phyloP scores from a whole-genome alignment of 2,329 filamentous ascomycete species.

The Cercospora citrullina region DNA sequence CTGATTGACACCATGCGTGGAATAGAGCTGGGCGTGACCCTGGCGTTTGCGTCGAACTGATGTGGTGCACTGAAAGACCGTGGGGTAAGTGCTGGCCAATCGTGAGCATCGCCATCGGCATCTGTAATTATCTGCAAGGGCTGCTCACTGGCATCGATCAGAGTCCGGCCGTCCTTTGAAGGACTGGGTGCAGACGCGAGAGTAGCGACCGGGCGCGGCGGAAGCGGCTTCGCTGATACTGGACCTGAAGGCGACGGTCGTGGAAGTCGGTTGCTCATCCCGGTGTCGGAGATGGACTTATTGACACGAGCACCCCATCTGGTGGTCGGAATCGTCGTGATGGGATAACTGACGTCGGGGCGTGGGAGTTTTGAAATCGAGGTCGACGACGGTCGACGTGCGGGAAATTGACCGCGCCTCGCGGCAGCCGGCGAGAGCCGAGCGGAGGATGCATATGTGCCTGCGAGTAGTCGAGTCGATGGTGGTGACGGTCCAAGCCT shows the following conservation, averaged over 20 bases:
- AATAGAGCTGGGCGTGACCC: constrained; percentile 11
- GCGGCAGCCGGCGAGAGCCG: constrained; percentile 22
- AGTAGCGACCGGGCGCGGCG: constrained; percentile 41
- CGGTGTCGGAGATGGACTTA: constrained; percentile 1
- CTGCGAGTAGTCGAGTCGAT: constrained; percentile 19
- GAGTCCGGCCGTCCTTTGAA: constrained; percentile 40
- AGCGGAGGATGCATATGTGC: constrained; percentile 33
- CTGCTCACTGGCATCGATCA: constrained; percentile 44
- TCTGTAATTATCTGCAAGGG: constrained; percentile 26
- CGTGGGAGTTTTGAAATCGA: constrained; percentile 8
- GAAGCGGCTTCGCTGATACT: constrained; percentile 41
- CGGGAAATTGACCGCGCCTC: background rate
- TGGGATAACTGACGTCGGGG: background rate
- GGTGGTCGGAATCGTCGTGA: background rate
- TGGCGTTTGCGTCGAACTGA: background rate
- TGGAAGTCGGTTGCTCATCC: background rate
- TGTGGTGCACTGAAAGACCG: constrained; percentile 20
- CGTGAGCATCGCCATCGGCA: constrained; percentile 17
- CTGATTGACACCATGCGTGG: constrained; percentile 15
- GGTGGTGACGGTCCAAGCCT: background rate
- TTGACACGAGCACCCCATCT: constrained; percentile 10
- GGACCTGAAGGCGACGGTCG: background rate
- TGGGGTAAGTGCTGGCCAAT: constrained; percentile 31
- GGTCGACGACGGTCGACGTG: background rate
- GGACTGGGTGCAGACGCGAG: constrained; percentile 38